Evolutionary conservation across 805 yeast genomes (phyloP).

Genomic region (Pachysolen tannophilus): DNA sequence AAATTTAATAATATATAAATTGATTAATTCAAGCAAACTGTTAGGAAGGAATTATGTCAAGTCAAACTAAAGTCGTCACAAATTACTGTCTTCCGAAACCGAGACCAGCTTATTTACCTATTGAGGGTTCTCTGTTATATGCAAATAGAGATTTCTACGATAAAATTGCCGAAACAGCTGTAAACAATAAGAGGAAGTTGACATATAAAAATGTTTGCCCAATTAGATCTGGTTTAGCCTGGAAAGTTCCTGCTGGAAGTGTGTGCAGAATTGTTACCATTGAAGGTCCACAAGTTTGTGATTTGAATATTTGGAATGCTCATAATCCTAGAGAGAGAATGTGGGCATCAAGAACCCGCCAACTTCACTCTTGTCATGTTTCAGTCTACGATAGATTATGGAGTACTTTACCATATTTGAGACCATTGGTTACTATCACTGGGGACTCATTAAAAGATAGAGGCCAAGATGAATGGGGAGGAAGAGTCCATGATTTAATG

Average conservation of each 20-base stretch:
- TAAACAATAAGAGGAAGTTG: slow-evolving; percentile 31
- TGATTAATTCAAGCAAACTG: too few species aligned
- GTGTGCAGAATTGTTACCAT: slow-evolving; percentile 55
- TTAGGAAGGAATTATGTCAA: too few species aligned
- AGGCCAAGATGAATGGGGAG: slow-evolving; percentile 57
- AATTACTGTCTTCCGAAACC: slow-evolving; percentile 28
- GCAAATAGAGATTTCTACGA: slow-evolving; percentile 42
- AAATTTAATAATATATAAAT: too few species aligned
- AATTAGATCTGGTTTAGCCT: slow-evolving; percentile 53
- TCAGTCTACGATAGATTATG: slow-evolving; percentile 54
- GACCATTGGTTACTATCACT: slow-evolving; percentile 58
- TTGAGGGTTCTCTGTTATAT: slow-evolving; percentile 40
- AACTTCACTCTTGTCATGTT: slow-evolving; percentile 56
- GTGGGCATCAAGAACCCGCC: slow-evolving; percentile 67
- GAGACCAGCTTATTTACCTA: slow-evolving; percentile 47
- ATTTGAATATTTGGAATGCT: slow-evolving; percentile 56
- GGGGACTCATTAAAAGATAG: slow-evolving; percentile 49
- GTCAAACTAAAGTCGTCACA: slow-evolving; percentile 17
- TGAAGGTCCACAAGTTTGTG: slow-evolving; percentile 68
- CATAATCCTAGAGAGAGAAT: slow-evolving; percentile 55
- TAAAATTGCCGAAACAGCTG: slow-evolving; percentile 27
- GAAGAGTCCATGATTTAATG: slow-evolving; percentile 55
- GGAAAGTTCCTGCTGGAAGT: slow-evolving; percentile 53
- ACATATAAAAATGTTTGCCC: slow-evolving; percentile 35
- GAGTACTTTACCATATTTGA: slow-evolving; percentile 57